Evolutionary conservation across 208 protist genomes (phyloP).

Genomic region (Phytomonas francai): DNA sequence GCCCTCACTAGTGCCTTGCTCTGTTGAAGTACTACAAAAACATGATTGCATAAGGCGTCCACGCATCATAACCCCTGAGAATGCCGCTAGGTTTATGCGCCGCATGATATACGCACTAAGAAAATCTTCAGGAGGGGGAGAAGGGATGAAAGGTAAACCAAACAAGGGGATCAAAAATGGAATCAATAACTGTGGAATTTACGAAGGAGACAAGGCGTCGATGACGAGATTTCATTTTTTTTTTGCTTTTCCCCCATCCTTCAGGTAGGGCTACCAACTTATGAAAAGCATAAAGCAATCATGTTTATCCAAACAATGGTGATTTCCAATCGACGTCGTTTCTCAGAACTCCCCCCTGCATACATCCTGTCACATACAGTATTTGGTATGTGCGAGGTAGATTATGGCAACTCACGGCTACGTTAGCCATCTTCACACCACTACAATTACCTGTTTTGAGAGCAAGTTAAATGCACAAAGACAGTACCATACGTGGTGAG

Average conservation of each 20-base stretch:
- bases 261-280: background rate
- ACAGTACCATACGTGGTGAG: background rate
- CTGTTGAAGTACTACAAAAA: background rate
- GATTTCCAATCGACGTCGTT: background rate
- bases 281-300: background rate
- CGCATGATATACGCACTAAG: background rate
- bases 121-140: background rate
- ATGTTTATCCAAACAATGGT: background rate
- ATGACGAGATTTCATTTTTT: background rate
- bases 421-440: background rate
- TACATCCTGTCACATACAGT: background rate
- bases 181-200: background rate
- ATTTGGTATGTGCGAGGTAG: background rate
- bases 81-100: background rate
- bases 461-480: background rate
- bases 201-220: background rate
- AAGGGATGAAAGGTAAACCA: background rate
- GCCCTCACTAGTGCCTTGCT: background rate
- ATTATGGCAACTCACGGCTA: background rate
- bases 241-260: background rate
- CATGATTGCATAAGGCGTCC: background rate
- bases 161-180: background rate
- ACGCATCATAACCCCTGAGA: background rate
- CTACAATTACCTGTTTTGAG: background rate
- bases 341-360: background rate